Evolutionary conservation across 202 grass and related monocot genomes (phyloP).

Genomic region (Dendrocalamus latiflorus): DNA sequence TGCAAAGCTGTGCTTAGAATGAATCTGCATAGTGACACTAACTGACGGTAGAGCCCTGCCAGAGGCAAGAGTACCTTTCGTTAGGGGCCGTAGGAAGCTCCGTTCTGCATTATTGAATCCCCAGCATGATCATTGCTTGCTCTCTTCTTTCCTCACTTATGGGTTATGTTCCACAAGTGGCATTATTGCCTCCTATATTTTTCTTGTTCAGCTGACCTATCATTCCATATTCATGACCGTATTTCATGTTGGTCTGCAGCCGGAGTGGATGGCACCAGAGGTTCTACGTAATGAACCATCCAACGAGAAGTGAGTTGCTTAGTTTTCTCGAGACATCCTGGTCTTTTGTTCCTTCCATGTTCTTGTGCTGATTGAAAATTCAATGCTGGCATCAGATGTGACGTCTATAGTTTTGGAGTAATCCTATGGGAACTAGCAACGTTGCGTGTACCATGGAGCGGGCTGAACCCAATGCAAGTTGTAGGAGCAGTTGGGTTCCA

Average conservation of each 20-base stretch:
- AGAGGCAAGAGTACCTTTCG: background rate
- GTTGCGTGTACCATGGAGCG: slow-evolving; percentile 83
- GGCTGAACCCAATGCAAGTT: slow-evolving; percentile 98
- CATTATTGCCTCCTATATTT: slow-evolving; percentile 3
- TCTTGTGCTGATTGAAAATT: too few relatives aligned
- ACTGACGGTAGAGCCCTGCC: background rate
- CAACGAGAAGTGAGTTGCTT: slow-evolving; percentile 76
- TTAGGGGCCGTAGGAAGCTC: background rate
- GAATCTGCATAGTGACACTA: background rate
- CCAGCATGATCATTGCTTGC: background rate
- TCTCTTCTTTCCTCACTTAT: background rate
- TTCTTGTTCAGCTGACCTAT: background rate
- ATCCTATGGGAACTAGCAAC: too few relatives aligned
- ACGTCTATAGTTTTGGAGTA: too few relatives aligned
- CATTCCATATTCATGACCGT: slow-evolving; percentile 7
- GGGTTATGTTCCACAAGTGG: background rate
- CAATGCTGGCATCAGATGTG: too few relatives aligned
- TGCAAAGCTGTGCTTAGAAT: background rate
- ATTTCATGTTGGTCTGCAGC: slow-evolving; percentile 55
- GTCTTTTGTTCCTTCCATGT: slow-evolving; percentile 13
- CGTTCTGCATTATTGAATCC: background rate
- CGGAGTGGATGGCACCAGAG: too few relatives aligned
- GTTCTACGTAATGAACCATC: slow-evolving; percentile 86
- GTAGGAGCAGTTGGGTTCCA: slow-evolving; percentile 97
- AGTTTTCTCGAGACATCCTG: background rate